phyloP scores from a whole-genome alignment of 306 rosid species.

The Carpinus fangiana region DNA sequence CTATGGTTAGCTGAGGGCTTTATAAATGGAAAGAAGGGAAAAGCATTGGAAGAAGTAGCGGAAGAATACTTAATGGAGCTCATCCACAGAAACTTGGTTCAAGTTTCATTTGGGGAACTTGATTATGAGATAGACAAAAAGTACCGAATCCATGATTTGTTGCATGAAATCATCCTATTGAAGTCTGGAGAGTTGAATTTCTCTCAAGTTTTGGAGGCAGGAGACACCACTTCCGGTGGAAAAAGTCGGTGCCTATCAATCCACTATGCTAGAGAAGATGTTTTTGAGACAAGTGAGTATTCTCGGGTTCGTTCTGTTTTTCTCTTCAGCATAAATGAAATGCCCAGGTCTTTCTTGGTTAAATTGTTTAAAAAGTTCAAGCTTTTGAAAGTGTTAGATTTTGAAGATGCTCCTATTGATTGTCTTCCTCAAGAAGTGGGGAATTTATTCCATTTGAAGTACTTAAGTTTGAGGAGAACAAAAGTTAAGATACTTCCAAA shows the following conservation, averaged over 20 bases:
- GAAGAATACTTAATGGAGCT: slow-evolving; percentile 20
- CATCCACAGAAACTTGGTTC: neutral
- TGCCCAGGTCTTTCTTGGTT: neutral
- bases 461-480: neutral
- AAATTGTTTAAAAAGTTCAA: neutral
- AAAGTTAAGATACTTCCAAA: slow-evolving; percentile 1
- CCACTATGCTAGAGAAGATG: neutral
- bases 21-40: neutral
- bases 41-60: neutral
- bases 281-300: neutral
- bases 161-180: slow-evolving; percentile 4
- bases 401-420: slow-evolving; percentile 3
- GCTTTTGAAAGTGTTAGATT: slow-evolving; percentile 10
- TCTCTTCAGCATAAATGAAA: neutral
- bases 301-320: neutral
- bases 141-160: neutral
- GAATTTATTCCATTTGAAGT: neutral
- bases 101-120: neutral
- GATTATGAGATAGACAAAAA: neutral
- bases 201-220: neutral
- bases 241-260: slow-evolving; percentile 2
- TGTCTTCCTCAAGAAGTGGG: neutral
- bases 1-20: slow-evolving; percentile 24
- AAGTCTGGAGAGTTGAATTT: neutral
- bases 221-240: neutral